phyloP scores from a whole-genome alignment of 139 green algal species.

The Closterium sp. region DNA sequence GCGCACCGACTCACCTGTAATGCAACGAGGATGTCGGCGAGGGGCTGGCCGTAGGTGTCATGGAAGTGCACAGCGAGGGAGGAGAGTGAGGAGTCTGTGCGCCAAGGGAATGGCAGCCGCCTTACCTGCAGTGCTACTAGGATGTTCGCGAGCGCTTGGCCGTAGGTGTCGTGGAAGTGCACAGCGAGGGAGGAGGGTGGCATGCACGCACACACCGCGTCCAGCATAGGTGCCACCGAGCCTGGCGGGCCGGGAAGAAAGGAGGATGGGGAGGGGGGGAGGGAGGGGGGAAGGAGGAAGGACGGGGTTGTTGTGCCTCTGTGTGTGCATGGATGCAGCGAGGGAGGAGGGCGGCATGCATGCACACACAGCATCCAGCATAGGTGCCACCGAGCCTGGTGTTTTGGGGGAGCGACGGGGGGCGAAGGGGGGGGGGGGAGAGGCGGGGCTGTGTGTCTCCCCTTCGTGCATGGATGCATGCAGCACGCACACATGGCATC shows the following conservation, averaged over 20 bases:
- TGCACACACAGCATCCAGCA: slow-evolving; percentile 69
- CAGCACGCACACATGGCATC: slow-evolving; percentile 60
- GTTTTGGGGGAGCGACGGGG: not conserved
- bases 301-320: not conserved
- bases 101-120: slow-evolving; percentile 58
- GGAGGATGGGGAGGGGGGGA: too few relatives aligned
- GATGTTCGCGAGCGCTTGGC: slow-evolving; percentile 87
- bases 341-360: slow-evolving; percentile 59
- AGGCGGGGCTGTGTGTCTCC: too few relatives aligned
- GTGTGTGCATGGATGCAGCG: slow-evolving; percentile 81
- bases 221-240: slow-evolving; percentile 72
- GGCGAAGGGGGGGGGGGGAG: not conserved
- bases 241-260: not conserved
- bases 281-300: too few relatives aligned
- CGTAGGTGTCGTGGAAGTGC: slow-evolving; percentile 95
- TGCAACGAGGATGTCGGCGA: slow-evolving; percentile 81
- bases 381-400: slow-evolving; percentile 61
- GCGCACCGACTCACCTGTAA: slow-evolving; percentile 52
- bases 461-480: slow-evolving; percentile 77
- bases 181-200: slow-evolving; percentile 68
- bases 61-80: slow-evolving; percentile 86
- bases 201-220: slow-evolving; percentile 59
- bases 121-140: slow-evolving; percentile 69
- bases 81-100: slow-evolving; percentile 66
- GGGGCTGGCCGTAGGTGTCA: slow-evolving; percentile 91